Conservation (phyloP, 2,329 filamentous ascomycete species). For the Colletotrichum viniferum region DNA sequence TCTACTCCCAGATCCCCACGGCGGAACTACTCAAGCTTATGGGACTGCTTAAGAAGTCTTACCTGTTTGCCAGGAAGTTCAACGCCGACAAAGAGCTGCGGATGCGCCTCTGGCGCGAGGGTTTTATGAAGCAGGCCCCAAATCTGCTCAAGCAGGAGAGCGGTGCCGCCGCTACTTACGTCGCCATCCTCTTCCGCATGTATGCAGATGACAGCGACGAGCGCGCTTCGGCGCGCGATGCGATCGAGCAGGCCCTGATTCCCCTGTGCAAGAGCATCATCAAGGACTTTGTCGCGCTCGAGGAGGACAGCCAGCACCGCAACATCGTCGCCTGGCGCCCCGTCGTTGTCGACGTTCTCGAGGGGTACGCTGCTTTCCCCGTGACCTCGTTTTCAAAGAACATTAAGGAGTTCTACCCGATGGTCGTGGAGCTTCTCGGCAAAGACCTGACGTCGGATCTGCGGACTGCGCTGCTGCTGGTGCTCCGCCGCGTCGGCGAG, state of each 20-base stretch:
- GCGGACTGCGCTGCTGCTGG: slow-evolving; percentile 74
- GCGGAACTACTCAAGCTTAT: slow-evolving; percentile 89
- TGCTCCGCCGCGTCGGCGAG: slow-evolving; percentile 85
- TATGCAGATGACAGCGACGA: slow-evolving; percentile 89
- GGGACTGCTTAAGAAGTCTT: slow-evolving; percentile 92
- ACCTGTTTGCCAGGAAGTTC: slow-evolving; percentile 95
- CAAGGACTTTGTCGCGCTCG: slow-evolving; percentile 79
- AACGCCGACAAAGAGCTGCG: slow-evolving; percentile 97
- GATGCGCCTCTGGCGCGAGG: slow-evolving; percentile 93
- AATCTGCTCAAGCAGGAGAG: slow-evolving; percentile 97
- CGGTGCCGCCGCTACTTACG: slow-evolving; percentile 91
- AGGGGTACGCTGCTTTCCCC: slow-evolving; percentile 88
- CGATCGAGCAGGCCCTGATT: slow-evolving; percentile 90
- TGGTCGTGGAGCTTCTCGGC: slow-evolving; percentile 80
- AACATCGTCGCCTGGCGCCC: slow-evolving; percentile 98
- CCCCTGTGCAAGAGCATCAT: slow-evolving; percentile 97
- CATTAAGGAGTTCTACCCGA: slow-evolving; percentile 82
- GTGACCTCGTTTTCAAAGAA: slow-evolving; percentile 80
- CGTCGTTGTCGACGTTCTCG: slow-evolving; percentile 94
- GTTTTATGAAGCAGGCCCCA: slow-evolving; percentile 99
- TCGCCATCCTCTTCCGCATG: slow-evolving; percentile 96
- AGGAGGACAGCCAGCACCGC: slow-evolving; percentile 94
- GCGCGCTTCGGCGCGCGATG: slow-evolving; percentile 75
- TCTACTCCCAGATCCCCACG: slow-evolving; percentile 92
- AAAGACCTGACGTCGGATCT: slow-evolving; percentile 84